Evolutionary conservation across 2,329 filamentous ascomycete genomes (phyloP), one percentile per base, ranked within the genome.

Genomic region (Scytalidium lignicola): DNA sequence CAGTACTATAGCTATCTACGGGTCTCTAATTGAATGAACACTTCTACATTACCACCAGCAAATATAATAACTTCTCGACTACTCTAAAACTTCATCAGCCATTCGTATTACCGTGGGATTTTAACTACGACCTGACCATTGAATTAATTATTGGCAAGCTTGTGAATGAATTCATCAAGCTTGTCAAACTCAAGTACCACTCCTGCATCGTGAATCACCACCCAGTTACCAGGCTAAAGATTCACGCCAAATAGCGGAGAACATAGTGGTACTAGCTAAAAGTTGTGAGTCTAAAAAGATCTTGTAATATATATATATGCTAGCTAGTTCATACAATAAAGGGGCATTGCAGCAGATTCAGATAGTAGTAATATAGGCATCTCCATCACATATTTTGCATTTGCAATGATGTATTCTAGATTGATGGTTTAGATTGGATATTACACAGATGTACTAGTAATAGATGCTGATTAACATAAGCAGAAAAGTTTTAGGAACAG

Each of bases 341-440:
- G 75, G 68, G 86, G 74, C 1, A 82, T 83, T 1, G 83, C 83
- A 0, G 83, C 83, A 17, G 70, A 70, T 26, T 76, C 81, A 12
- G 75, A 79, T 40, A 73, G 64, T 10, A 86, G 62, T 1, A 60
- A 66, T 2, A 82, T 79, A 0, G 83, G 37, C 40, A 26, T 45
- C 19, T 45, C 4, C n/a, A n/a, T 28, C 23, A 21, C 22, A 15
- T 26, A 44, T 26, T 44, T 28, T 28, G 8, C 23, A 3, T 44
- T 44, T 44, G 20, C 22, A 13, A 83, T 60, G 15, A 75, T 74
- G 59, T 86, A 88, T 66, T 86, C 32, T 37, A 37, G 32, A n/a
- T 17, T 5, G 5, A 15, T 37, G 8, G 5, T 8, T 15, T 37
- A 37, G n/a, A 13, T 15, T 37, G 12, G 15, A 37, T 17, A 37